Evolutionary conservation across 2,329 filamentous ascomycete species (phyloP).

Genomic region (Malbranchea zuffiana): DNA sequence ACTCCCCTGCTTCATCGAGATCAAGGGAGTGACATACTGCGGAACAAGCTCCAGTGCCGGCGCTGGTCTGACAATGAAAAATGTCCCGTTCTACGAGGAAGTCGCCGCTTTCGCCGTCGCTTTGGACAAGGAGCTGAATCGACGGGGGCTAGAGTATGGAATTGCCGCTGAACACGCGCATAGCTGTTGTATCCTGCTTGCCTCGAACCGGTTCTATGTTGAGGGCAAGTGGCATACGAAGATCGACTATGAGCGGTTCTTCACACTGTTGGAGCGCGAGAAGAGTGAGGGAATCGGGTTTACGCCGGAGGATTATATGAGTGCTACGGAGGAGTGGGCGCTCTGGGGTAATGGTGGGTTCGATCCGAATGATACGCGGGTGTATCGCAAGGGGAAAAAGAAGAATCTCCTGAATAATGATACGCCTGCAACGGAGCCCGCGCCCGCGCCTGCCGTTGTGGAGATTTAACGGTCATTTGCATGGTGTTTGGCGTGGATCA

Average conservation of each 20-base stretch:
- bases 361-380: slow-evolving; percentile 76
- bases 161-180: slow-evolving; percentile 93
- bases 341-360: slow-evolving; percentile 91
- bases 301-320: slow-evolving; percentile 83
- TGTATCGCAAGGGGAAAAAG: slow-evolving; percentile 68
- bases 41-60: slow-evolving; percentile 75
- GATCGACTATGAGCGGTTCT: slow-evolving; percentile 86
- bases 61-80: slow-evolving; percentile 88
- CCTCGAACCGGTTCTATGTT: slow-evolving; percentile 66
- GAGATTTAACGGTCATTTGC: slow-evolving; percentile 3
- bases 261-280: slow-evolving; percentile 62
- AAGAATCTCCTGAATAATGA: slow-evolving; percentile 14
- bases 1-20: slow-evolving; percentile 82
- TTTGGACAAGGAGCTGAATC: slow-evolving; percentile 56
- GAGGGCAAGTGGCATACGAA: slow-evolving; percentile 78
- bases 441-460: background rate
- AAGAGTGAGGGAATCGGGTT: slow-evolving; percentile 53
- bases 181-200: slow-evolving; percentile 82
- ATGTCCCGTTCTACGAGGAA: slow-evolving; percentile 92
- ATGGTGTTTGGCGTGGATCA: too few relatives aligned
- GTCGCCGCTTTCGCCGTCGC: slow-evolving; percentile 71
- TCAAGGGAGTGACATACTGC: slow-evolving; percentile 96
- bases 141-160: slow-evolving; percentile 67
- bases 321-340: slow-evolving; percentile 84
- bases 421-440: too few relatives aligned